phyloP scores from a whole-genome alignment of 257 asterid species.

The Buddleja alternifolia region DNA sequence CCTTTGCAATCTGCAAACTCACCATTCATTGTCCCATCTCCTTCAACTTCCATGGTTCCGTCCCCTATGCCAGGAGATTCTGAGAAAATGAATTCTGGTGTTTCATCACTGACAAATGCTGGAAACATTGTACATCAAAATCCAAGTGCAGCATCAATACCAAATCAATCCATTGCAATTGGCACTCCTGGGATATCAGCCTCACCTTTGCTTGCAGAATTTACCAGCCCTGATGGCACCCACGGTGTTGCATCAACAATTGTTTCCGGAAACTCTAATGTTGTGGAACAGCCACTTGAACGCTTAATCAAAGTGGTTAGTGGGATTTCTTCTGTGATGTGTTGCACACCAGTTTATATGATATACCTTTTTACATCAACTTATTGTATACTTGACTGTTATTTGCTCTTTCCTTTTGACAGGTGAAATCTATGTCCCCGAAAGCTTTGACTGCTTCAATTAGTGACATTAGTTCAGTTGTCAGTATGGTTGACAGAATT shows the following conservation, averaged over 20 bases:
- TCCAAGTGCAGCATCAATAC: slow-evolving; percentile 60
- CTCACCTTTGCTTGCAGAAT: slow-evolving; percentile 92
- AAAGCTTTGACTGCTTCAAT: slow-evolving; percentile 74
- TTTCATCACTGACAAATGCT: slow-evolving; percentile 62
- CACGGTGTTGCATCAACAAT: slow-evolving; percentile 68
- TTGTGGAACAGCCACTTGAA: slow-evolving; percentile 78
- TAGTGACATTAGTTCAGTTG: slow-evolving; percentile 86
- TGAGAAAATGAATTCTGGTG: slow-evolving; percentile 68
- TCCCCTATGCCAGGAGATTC: slow-evolving; percentile 91
- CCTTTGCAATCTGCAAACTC: slow-evolving; percentile 86
- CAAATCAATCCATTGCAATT: slow-evolving; percentile 84
- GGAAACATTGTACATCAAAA: slow-evolving; percentile 57
- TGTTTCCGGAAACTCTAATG: slow-evolving; percentile 61
- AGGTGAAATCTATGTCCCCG: slow-evolving; percentile 75
- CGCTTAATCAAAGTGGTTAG: slow-evolving; percentile 80
- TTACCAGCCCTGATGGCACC: slow-evolving; percentile 76
- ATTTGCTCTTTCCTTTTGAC: slow-evolving; percentile 38
- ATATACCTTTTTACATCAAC: slow-evolving; percentile 1
- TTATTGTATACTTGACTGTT: not conserved
- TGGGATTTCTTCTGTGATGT: slow-evolving; percentile 20
- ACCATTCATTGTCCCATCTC: slow-evolving; percentile 83
- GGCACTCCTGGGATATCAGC: slow-evolving; percentile 99
- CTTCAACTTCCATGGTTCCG: slow-evolving; percentile 91
- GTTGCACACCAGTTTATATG: not conserved
- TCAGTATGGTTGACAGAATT: slow-evolving; percentile 91